Base-by-base conservation (phyloP, 1,139 yeast species). In the Scheffersomyces cryptocercus region DNA sequence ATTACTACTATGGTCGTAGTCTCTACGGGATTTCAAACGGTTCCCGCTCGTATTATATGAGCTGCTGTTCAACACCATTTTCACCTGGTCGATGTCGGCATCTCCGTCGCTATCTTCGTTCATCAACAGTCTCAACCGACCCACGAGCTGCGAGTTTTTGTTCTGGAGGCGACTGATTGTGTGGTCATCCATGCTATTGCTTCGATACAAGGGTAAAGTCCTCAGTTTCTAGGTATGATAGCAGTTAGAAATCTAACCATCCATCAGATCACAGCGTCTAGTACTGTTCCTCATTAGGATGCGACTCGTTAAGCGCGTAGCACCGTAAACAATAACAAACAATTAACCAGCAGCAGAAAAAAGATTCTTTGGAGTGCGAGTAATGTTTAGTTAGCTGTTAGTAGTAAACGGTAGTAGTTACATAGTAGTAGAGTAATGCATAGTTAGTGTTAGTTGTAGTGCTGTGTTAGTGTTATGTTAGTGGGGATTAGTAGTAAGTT, bases 311-410 rank as follows among this genome's bases (percentile, higher is more conserved):
- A 13, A 26, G 40, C 42, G 41, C 48, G 44, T 42, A 11, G n/a
- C 33, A 36, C 12, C 31, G 28, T 24, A 24, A 28, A 11, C 13
- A 12, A 26, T 33, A 29, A 39, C 40, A 36, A 35, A 24, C 38
- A 34, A 45, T 45, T n/a, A 45, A 36, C 26, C 43, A 43, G 26
- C 26, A 20, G 26, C 26, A 20, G 26, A 20, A 20, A 20, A 20
- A 20, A 20, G 26, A 20, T 20, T 20, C 26, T 20, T 20, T 20
- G 26, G 26, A 20, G 26, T 20, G 26, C 8, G 26, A 20, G 26
- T 5, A 3, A 3, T 5, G 7, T 20, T 20, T 16, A 16, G 20
- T 20, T 20, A 20, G 26, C 26, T 5, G 26, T 16, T 16, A 13
- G 14, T 13, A 13, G 14, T 13, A 13, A 13, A 13, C 14, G 14